Conservation (phyloP, 2,329 filamentous ascomycete species). For the Microcyclospora tardicrescens region DNA sequence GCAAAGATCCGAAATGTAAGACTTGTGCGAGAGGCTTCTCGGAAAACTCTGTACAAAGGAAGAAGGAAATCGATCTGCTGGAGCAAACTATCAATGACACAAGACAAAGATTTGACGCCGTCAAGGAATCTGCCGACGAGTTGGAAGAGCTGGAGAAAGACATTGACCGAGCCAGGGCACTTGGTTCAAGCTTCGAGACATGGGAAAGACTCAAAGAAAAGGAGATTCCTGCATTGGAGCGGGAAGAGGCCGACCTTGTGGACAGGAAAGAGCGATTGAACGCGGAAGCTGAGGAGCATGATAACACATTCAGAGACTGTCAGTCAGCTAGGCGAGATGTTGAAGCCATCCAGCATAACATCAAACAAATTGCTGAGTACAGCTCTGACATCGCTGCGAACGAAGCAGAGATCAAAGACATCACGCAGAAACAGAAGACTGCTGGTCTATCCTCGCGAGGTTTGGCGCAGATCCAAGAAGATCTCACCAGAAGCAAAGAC, state of each 20-base stretch:
- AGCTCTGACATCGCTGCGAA: constrained; percentile 59
- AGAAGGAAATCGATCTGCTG: constrained; percentile 49
- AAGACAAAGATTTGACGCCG: constrained; percentile 22
- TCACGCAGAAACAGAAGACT: constrained; percentile 63
- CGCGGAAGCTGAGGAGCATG: constrained; percentile 45
- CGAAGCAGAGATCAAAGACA: constrained; percentile 58
- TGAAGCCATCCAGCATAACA: constrained; percentile 62
- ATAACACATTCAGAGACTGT: constrained; percentile 49
- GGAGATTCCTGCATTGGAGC: constrained; percentile 58
- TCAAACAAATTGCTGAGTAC: constrained; percentile 62
- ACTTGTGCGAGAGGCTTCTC: constrained; percentile 63
- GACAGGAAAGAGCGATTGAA: constrained; percentile 26
- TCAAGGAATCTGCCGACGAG: constrained; percentile 36
- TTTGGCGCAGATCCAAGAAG: constrained; percentile 71
- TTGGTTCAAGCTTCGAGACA: constrained; percentile 57
- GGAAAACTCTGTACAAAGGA: constrained; percentile 16
- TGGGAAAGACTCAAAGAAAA: constrained; percentile 53
- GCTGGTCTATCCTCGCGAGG: constrained; percentile 48
- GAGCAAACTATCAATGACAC: constrained; percentile 51
- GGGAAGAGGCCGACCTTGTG: constrained; percentile 45
- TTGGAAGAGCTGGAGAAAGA: constrained; percentile 47
- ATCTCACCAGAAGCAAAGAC: constrained; percentile 54
- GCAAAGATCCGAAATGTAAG: constrained; percentile 54
- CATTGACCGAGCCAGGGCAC: constrained; percentile 39
- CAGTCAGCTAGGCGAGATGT: constrained; percentile 58